A percentile compares a stretch with the other conserved stretches of the same genome.
Conservation (phyloP, 768 basidiomycete genomes). For the Boletus coccyginus region DNA sequence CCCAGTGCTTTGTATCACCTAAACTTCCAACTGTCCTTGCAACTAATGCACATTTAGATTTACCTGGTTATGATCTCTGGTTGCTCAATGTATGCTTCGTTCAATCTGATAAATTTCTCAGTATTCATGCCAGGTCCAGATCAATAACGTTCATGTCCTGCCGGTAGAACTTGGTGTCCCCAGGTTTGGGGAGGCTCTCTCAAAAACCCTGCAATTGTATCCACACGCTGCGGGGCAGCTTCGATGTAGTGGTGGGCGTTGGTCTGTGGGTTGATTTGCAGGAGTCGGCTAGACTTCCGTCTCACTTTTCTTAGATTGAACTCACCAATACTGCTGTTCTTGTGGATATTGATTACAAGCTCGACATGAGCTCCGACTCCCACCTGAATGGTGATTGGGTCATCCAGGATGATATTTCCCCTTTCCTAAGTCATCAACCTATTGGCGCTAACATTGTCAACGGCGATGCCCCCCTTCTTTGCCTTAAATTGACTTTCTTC, state of each 20-base stretch:
- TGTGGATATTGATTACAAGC: conserved; percentile 14
- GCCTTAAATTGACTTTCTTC: conserved; percentile 28
- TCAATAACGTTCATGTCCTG: conserved; percentile 22
- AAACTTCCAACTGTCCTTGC: conserved; percentile 16
- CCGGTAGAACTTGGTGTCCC: conserved; percentile 11
- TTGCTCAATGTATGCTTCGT: conserved; percentile 10
- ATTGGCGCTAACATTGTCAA: conserved; percentile 15
- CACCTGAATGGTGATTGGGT: conserved; percentile 26
- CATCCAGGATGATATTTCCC: conserved; percentile 22
- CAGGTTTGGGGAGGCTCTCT: conserved; percentile 25
- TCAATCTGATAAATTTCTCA: neutral
- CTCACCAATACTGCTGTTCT: conserved; percentile 18
- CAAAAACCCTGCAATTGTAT: conserved; percentile 20
- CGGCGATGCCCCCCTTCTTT: conserved; percentile 19
- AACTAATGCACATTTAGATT: conserved; percentile 4
- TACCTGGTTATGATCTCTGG: conserved; percentile 26
- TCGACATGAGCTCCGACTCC: conserved; percentile 2
- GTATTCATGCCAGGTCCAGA: conserved; percentile 2
- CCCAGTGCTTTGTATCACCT: conserved; percentile 18
- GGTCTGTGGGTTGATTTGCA: conserved; percentile 18
- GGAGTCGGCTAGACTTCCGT: neutral
- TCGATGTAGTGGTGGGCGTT: conserved; percentile 6
- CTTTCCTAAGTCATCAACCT: conserved; percentile 16
- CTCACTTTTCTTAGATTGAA: conserved; percentile 19
- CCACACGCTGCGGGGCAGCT: conserved; percentile 27